These are phyloP conservation scores for Saccharomyces hybrid DNA, from an alignment of 1,139 yeast genomes.

Conservation along the genomic window DNA sequence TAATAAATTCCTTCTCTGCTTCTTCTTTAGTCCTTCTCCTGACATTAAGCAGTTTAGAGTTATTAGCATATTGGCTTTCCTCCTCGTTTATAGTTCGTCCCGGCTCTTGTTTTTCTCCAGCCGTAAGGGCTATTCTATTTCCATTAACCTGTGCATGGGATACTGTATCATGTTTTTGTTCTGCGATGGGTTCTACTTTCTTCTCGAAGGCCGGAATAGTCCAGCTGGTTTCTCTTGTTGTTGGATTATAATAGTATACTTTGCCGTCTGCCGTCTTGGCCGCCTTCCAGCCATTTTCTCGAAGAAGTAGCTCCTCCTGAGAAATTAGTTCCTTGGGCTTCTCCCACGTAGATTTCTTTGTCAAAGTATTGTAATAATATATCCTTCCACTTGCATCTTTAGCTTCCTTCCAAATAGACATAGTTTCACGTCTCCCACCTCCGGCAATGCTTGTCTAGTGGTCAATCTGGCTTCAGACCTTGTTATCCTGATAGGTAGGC, in stretches of 20 bases:
- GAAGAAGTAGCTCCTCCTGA: slow-evolving; percentile 20
- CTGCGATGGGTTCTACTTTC: background rate
- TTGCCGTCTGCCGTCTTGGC: slow-evolving; percentile 63
- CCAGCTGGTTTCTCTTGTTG: slow-evolving; percentile 73
- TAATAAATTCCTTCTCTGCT: slow-evolving; percentile 43
- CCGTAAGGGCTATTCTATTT: background rate
- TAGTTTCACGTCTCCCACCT: background rate
- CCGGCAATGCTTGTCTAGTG: background rate
- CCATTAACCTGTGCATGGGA: slow-evolving; percentile 7
- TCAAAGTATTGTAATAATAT: slow-evolving; percentile 62
- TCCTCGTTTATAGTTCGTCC: background rate
- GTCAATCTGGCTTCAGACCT: background rate
- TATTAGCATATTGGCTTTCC: slow-evolving; percentile 9
- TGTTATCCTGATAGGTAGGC: background rate
- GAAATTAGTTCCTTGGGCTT: slow-evolving; percentile 46
- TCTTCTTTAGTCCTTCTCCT: slow-evolving; percentile 28
- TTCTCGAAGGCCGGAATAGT: slow-evolving; percentile 51
- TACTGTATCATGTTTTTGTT: slow-evolving; percentile 9
- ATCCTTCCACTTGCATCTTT: slow-evolving; percentile 58
- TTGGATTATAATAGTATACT: slow-evolving; percentile 62
- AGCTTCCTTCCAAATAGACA: slow-evolving; percentile 54
- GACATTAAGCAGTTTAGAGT: slow-evolving; percentile 17
- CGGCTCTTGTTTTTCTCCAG: background rate
- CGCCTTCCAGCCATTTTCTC: slow-evolving; percentile 50
- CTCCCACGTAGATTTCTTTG: slow-evolving; percentile 76